These are phyloP conservation scores for Peronosclerospora sorghi DNA, from an alignment of 352 stramenopile genomes.

Conservation along the genomic window DNA sequence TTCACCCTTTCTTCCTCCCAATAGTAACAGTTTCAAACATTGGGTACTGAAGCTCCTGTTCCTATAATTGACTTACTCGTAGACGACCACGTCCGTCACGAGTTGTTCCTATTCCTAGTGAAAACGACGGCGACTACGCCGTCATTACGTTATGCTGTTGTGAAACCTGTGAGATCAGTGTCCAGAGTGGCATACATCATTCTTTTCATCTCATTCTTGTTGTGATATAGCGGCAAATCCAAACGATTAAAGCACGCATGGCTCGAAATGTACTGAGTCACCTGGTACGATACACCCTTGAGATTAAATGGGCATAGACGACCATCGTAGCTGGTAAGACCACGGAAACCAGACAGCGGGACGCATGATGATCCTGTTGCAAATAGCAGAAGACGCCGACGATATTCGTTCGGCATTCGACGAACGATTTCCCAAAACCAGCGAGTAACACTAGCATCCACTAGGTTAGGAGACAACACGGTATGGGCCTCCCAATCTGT, in stretches of 20 bases:
- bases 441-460: conserved; percentile 18
- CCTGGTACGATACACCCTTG: conserved; percentile 22
- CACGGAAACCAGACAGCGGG: conserved; percentile 56
- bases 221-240: conserved; percentile 91
- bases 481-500: conserved; percentile 92
- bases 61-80: no score
- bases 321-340: conserved; percentile 74
- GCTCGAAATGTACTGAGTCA: conserved; percentile 53
- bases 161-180: conserved; percentile 61
- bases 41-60: no score
- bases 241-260: conserved; percentile 84
- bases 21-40: no score
- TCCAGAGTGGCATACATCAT: conserved; percentile 54
- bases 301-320: conserved; percentile 67
- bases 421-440: conserved; percentile 97
- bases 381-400: conserved; percentile 65
- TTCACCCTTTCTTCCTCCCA: no score
- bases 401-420: conserved; percentile 73
- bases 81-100: no score
- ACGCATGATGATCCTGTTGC: conserved; percentile 71
- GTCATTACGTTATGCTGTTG: conserved; percentile 26
- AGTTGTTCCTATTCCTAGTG: no score
- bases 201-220: conserved; percentile 70
- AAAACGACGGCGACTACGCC: background rate
- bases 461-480: conserved; percentile 28